phyloP scores from a whole-genome alignment of 2,329 filamentous ascomycete genomes.

The Penicillium sp. region DNA sequence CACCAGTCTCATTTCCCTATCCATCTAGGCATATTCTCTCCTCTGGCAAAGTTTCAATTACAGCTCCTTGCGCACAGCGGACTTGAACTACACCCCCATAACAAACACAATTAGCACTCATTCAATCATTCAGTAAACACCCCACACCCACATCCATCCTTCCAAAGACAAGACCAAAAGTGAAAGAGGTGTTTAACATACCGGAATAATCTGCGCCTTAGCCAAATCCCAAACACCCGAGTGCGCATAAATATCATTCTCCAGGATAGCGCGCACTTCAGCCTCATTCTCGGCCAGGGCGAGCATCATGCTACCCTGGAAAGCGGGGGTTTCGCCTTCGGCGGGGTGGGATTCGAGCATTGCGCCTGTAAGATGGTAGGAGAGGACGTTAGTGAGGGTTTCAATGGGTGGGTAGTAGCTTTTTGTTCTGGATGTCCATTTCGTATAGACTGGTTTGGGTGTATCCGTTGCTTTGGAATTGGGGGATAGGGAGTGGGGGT shows the following conservation, averaged over 20 bases:
- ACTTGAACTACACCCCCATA: conserved; percentile 37
- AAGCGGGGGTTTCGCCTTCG: conserved; percentile 66
- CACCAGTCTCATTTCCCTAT: neutral
- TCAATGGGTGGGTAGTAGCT: no score
- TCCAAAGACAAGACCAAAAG: no score
- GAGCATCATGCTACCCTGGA: conserved; percentile 76
- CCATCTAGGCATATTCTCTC: no score
- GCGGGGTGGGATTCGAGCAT: conserved; percentile 70
- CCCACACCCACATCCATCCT: no score
- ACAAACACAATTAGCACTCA: neutral
- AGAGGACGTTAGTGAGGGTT: neutral
- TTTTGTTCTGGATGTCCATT: no score
- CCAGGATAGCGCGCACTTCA: conserved; percentile 70
- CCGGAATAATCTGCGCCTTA: conserved; percentile 58
- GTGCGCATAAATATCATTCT: conserved; percentile 73
- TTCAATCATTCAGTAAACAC: no score
- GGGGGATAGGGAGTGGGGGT: no score
- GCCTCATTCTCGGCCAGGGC: conserved; percentile 70
- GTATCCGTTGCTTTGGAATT: no score
- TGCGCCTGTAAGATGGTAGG: conserved; percentile 61
- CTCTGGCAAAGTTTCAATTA: neutral
- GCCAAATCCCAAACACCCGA: conserved; percentile 81
- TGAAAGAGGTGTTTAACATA: conserved; percentile 31
- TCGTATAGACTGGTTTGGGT: no score
- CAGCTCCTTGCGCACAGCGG: conserved; percentile 36